Base-by-base conservation (phyloP, 169 alveolate species). In the Plasmodium blacklocki region DNA sequence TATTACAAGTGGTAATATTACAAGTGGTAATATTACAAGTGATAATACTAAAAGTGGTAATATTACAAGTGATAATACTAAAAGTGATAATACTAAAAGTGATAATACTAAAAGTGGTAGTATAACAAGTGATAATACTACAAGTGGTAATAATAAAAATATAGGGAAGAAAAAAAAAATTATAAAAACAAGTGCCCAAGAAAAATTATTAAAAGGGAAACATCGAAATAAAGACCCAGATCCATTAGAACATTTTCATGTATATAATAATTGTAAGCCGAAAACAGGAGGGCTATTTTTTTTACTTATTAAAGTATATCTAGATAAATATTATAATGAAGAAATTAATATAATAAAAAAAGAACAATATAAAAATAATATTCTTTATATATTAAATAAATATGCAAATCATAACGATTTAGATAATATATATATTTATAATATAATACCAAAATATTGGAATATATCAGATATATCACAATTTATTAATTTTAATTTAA, bases 391-490 rank as follows among this genome's bases (percentile, higher is more conserved):
- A 6, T 73, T 83, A 56, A 83, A 68, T 49, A 83, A 83, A 43
- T 70, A 83, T 56, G 14, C 67, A 11, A 58, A 68, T 68, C 91
- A 83, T 26, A 50, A 60, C 3, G 91, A 83, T 49, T 68, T 83
- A 14, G 83, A 83, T 52, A 68, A 67, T 68, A 18, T 47, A 26
- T 62, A 83, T 12, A 56, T 83, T 26, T 62, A 29, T 39, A 29
- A 67, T 3, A 29, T 83, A 9, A 83, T 83, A 26, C 91, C 91
- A 8, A n/a, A 68, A 23, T 58, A 56, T 21, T 83, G 91, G 91
- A 39, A 70, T 23, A 59, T 83, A 4, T 5, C 72, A 21, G 73
- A 83, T n/a, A 60, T 83, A 47, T 19, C 70, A 21, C 23, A 32
- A 19, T 83, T 56, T 54, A n/a, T 83, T 12, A 52, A 49, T 14